These are phyloP conservation scores for Persicaria tinctoria DNA, from an alignment of 148 eudicot species.

Conservation along the genomic window DNA sequence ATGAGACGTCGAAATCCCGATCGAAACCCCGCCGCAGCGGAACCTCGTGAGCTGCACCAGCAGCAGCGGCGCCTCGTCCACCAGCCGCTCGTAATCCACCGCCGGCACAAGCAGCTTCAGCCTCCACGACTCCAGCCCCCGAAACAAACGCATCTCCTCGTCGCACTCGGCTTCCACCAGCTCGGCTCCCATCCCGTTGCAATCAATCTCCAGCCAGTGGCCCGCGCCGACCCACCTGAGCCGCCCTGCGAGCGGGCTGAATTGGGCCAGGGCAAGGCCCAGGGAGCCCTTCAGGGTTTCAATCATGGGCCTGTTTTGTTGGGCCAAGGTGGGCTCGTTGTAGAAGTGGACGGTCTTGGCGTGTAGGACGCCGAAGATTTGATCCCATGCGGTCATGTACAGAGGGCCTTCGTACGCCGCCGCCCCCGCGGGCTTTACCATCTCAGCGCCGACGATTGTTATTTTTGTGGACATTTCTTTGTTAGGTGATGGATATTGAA, in stretches of 20 bases:
- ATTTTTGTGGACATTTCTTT: background rate
- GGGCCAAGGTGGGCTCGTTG: background rate
- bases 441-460: background rate
- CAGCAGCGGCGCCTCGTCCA: constrained; percentile 26
- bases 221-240: background rate
- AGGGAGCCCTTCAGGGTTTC: background rate
- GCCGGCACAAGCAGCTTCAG: constrained; percentile 11
- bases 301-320: background rate
- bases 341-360: background rate
- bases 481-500: background rate
- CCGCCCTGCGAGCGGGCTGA: constrained; percentile 1
- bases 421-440: background rate
- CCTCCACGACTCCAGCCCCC: constrained; percentile 21
- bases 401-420: background rate
- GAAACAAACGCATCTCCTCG: constrained; percentile 19
- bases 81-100: constrained; percentile 17
- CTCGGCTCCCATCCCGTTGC: constrained; percentile 37
- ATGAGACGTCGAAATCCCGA: constrained; percentile 28
- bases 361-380: background rate
- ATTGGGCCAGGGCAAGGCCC: background rate
- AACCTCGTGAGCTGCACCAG: constrained; percentile 42
- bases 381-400: background rate
- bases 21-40: constrained; percentile 38
- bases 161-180: constrained; percentile 36
- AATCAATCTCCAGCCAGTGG: constrained; percentile 33